phyloP scores from a whole-genome alignment of 2,329 filamentous ascomycete genomes.

The Fragosphaeria purpurea region DNA sequence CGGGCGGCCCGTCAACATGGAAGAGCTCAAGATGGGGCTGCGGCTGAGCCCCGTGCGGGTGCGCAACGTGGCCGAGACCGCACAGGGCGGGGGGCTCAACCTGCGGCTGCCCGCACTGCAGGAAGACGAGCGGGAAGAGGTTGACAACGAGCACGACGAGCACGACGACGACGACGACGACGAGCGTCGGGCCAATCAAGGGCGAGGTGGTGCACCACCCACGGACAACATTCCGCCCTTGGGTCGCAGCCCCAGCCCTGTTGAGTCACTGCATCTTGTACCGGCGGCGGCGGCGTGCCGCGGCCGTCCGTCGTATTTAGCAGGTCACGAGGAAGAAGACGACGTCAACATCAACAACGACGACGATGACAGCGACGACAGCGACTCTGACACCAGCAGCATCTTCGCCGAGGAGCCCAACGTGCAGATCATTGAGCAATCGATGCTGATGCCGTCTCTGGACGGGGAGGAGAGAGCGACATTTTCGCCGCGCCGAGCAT shows the following conservation, averaged over 20 bases:
- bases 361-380: slow-evolving; percentile 15
- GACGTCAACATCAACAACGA: slow-evolving; percentile 11
- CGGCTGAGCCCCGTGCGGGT: slow-evolving; percentile 50
- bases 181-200: slow-evolving; percentile 8
- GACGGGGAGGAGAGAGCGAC: slow-evolving; percentile 15
- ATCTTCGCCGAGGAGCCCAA: slow-evolving; percentile 38
- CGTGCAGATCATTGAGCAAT: slow-evolving; percentile 35
- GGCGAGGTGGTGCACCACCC: not conserved
- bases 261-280: slow-evolving; percentile 30
- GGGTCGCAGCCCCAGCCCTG: slow-evolving; percentile 19
- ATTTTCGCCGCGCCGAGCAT: not conserved
- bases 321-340: slow-evolving; percentile 16
- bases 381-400: slow-evolving; percentile 31
- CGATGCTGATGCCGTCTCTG: slow-evolving; percentile 23
- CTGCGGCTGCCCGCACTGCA: slow-evolving; percentile 26
- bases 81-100: slow-evolving; percentile 21
- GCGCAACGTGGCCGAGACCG: slow-evolving; percentile 39
- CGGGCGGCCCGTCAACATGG: slow-evolving; percentile 59
- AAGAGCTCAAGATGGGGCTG: slow-evolving; percentile 59
- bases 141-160: slow-evolving; percentile 14
- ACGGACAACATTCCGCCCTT: not conserved
- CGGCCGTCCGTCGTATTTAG: slow-evolving; percentile 12
- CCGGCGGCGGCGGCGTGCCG: slow-evolving; percentile 25
- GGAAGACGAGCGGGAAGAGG: slow-evolving; percentile 10
- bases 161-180: slow-evolving; percentile 17